Base-by-base conservation (phyloP, 805 yeast genomes). In the Starmerella floris region DNA sequence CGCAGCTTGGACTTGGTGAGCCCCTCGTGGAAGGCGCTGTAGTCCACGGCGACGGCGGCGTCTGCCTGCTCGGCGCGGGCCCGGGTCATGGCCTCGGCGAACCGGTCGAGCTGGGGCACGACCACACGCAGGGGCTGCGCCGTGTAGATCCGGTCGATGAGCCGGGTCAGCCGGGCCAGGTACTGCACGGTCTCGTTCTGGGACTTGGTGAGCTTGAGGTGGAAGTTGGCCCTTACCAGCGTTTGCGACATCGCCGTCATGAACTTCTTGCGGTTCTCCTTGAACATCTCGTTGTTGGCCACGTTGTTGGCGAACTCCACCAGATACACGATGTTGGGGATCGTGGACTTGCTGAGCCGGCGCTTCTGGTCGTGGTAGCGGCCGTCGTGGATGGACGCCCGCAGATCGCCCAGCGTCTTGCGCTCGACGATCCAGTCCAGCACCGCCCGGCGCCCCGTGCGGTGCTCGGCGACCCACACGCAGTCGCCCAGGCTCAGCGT, bases 361-460 rank as follows among this genome's bases (percentile, higher is more conserved):
- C 69, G 62, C 56, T 88, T 87, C 57, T 91, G 99, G 57, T 91
- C 98, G 42, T 69, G 67, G 54, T 80, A 85, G 39, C 99, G 64
- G 2, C 95, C 95, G 61, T 91, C 99, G 46, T 72, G 70, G 36
- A 91, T 84, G 40, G 94, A 82, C 27, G 67, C 56, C 0, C 80
- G 80, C 53, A 91, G 69, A 66, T 91, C 99, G 56, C 83, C 94
- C 35, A 87, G 61, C 43, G 95, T 65, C 61, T 91, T 91, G 30
- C 99, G 68, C 63, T 91, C 99, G 36, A 88, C 70, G n/a, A 91
- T 79, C 48, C 74, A 77, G 57, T 88, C 81, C 16, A 91, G 61
- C 1, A 83, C 79, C 4, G 77, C 83, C 42, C 77, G 77, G 41
- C 70, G 69, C 1, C 71, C 68, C 0, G 82, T 71, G 40, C 64